These are phyloP conservation scores for Orbilia oligospora DNA, from an alignment of 2,329 filamentous ascomycete species.

Conservation along the genomic window DNA sequence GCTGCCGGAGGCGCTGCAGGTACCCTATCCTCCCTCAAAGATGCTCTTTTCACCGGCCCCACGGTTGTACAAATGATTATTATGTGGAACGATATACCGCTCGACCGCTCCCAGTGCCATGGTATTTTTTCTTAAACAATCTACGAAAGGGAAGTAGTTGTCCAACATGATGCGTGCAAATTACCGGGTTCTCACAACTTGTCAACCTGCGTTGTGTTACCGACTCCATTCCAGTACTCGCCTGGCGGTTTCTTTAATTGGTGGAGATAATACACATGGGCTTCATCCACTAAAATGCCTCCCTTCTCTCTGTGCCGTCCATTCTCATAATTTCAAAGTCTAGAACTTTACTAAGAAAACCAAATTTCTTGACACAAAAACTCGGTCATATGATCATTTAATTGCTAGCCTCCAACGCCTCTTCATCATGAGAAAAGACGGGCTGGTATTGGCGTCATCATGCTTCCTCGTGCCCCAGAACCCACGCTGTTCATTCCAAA, in stretches of 20 bases:
- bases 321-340: constrained; percentile 2
- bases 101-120: not conserved
- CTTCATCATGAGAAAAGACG: constrained; percentile 11
- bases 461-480: constrained; percentile 22
- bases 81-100: constrained; percentile 13
- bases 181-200: constrained; percentile 3
- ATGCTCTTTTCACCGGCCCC: not conserved
- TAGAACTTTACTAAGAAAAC: constrained; percentile 14
- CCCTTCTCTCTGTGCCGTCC: constrained; percentile 5
- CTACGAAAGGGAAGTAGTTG: not conserved
- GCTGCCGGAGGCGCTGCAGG: constrained; percentile 17
- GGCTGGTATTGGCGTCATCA: constrained; percentile 28
- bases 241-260: constrained; percentile 15
- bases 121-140: not conserved
- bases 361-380: not conserved
- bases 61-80: constrained; percentile 34
- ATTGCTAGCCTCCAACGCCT: not conserved
- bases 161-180: not conserved
- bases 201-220: constrained; percentile 28
- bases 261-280: not conserved
- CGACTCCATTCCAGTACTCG: not conserved
- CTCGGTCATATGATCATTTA: constrained; percentile 7
- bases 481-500: not conserved
- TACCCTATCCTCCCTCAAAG: constrained; percentile 5
- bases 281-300: not conserved